These are phyloP conservation scores for Termitomyces sp. DNA, from an alignment of 768 basidiomycete species.

Conservation along the genomic window DNA sequence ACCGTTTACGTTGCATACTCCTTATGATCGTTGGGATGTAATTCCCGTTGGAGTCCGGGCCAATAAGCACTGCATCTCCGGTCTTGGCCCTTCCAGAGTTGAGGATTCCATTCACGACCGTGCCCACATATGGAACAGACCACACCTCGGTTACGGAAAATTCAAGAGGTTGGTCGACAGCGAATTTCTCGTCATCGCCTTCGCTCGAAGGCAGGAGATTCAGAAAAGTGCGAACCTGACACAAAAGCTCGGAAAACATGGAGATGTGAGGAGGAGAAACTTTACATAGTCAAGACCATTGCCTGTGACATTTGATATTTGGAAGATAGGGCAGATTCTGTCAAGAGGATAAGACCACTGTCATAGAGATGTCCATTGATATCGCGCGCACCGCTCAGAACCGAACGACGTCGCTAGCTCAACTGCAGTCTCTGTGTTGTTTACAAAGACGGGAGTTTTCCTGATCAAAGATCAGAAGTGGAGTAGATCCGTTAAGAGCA, in stretches of 20 bases:
- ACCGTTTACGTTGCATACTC: constrained; percentile 93
- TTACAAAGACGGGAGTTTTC: constrained; percentile 80
- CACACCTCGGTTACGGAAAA: constrained; percentile 84
- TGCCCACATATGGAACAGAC: constrained; percentile 84
- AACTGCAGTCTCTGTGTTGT: constrained; percentile 74
- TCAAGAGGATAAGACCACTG: constrained; percentile 1
- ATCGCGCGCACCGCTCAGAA: constrained; percentile 51
- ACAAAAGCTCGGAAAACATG: not conserved
- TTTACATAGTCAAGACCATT: constrained; percentile 75
- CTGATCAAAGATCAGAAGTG: constrained; percentile 28
- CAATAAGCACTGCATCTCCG: constrained; percentile 79
- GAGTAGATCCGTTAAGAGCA: not conserved
- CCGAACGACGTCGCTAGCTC: constrained; percentile 73
- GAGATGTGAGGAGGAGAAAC: not conserved
- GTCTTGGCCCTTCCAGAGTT: constrained; percentile 70
- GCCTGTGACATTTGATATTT: constrained; percentile 93
- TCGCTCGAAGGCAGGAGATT: constrained; percentile 90
- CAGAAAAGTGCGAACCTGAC: constrained; percentile 78
- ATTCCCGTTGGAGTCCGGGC: constrained; percentile 90
- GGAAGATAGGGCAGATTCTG: constrained; percentile 88
- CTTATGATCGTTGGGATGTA: constrained; percentile 77
- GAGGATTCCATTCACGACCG: constrained; percentile 80
- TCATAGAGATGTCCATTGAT: not conserved
- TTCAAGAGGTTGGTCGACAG: constrained; percentile 75
- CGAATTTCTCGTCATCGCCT: constrained; percentile 75